Percentiles rank a stretch among this genome's conserved stretches.
Conservation (phyloP, 441 rosid species). For the Arabidopsis lyrata region DNA sequence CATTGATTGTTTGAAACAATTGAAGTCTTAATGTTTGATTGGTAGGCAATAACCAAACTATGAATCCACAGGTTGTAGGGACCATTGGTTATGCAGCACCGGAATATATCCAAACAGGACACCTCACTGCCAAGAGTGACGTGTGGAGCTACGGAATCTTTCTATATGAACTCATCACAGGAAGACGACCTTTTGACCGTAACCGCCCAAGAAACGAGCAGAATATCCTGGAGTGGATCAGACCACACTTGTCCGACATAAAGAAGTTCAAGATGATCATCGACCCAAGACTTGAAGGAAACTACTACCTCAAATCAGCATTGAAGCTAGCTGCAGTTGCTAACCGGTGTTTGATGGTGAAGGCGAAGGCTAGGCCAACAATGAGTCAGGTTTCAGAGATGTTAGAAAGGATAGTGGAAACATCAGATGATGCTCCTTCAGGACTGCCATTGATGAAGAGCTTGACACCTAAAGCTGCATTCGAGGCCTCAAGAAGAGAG, state of each 20-base stretch:
- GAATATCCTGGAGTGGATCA: conserved; percentile 75
- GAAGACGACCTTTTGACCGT: conserved; percentile 67
- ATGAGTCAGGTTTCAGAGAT: conserved; percentile 68
- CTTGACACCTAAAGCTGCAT: conserved; percentile 45
- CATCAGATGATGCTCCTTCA: conserved; percentile 50
- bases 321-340: conserved; percentile 68
- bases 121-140: conserved; percentile 68
- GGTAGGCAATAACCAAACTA: background rate
- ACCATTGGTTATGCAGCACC: conserved; percentile 83
- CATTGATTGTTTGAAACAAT: background rate
- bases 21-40: background rate
- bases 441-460: conserved; percentile 50
- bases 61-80: conserved; percentile 63
- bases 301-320: conserved; percentile 54
- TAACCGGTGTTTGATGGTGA: conserved; percentile 62
- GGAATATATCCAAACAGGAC: conserved; percentile 73
- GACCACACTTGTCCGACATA: conserved; percentile 56
- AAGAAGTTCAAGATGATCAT: conserved; percentile 64
- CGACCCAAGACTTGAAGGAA: conserved; percentile 68
- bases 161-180: conserved; percentile 73
- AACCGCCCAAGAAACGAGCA: conserved; percentile 69
- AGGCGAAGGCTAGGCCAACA: conserved; percentile 61
- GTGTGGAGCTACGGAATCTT: conserved; percentile 80
- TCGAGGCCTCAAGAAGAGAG: conserved; percentile 51
- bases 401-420: conserved; percentile 61